Evolutionary conservation across 2,329 filamentous ascomycete species (phyloP).

Genomic region (Teratosphaeria destructans): DNA sequence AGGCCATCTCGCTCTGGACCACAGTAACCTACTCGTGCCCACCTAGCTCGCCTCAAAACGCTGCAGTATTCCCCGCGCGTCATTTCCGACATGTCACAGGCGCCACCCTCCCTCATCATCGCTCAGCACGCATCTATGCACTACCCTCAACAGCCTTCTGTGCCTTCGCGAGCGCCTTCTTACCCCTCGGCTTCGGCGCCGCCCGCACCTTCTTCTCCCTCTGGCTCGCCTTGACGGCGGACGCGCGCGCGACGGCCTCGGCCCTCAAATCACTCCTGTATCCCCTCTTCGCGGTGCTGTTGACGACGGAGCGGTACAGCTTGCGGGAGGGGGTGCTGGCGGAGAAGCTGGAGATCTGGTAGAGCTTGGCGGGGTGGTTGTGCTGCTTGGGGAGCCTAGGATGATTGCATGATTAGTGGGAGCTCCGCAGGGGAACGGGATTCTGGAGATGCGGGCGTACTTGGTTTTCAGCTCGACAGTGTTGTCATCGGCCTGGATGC

Average conservation of each 20-base stretch:
- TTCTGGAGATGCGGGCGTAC: slow-evolving; percentile 36
- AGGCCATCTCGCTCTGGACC: not conserved
- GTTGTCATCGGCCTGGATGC: slow-evolving; percentile 68
- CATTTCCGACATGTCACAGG: not conserved
- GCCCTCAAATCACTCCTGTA: slow-evolving; percentile 55
- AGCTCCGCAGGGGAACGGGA: too few relatives aligned
- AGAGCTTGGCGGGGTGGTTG: slow-evolving; percentile 59
- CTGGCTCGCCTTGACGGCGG: slow-evolving; percentile 64
- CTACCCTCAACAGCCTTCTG: slow-evolving; percentile 17
- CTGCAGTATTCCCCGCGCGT: not conserved
- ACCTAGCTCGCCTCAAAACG: not conserved
- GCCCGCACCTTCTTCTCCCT: slow-evolving; percentile 63
- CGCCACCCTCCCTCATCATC: not conserved
- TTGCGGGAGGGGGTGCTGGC: slow-evolving; percentile 68
- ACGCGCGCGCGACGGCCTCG: slow-evolving; percentile 73
- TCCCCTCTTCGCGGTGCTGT: slow-evolving; percentile 66
- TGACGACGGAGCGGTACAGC: slow-evolving; percentile 83
- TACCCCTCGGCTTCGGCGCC: slow-evolving; percentile 37
- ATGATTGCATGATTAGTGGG: slow-evolving; percentile 35
- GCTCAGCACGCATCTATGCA: not conserved
- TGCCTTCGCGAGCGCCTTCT: slow-evolving; percentile 13
- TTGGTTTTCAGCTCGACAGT: slow-evolving; percentile 75
- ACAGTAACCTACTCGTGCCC: not conserved
- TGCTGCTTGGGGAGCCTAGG: slow-evolving; percentile 57
- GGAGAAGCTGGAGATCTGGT: slow-evolving; percentile 58